Evolutionary conservation across 805 yeast genomes (phyloP).

Genomic region (Candida caryicola): DNA sequence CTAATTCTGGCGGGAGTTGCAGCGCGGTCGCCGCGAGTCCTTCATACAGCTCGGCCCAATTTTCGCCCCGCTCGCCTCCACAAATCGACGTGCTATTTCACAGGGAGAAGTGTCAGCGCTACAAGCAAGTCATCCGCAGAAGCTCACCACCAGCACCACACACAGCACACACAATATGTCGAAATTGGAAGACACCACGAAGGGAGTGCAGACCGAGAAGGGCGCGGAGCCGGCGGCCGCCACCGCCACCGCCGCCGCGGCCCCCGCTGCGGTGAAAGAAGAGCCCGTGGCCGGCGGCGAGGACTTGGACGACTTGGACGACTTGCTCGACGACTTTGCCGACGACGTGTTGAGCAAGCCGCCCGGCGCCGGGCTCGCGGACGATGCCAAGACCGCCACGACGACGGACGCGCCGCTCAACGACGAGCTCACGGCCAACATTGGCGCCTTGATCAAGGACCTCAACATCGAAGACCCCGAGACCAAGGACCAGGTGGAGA

Average conservation of each 20-base stretch:
- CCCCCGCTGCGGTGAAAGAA: neutral
- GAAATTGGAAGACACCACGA: too few species aligned
- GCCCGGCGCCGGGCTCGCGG: slow-evolving; percentile 45
- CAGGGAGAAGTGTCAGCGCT: too few species aligned
- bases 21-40: too few species aligned
- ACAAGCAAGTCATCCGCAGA: too few species aligned
- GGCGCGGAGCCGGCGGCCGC: too few species aligned
- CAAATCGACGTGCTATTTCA: too few species aligned
- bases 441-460: slow-evolving; percentile 46
- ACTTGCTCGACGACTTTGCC: slow-evolving; percentile 80
- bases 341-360: slow-evolving; percentile 64
- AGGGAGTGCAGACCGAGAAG: too few species aligned
- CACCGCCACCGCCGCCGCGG: neutral
- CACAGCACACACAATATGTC: too few species aligned
- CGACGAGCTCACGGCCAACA: slow-evolving; percentile 31
- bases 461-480: slow-evolving; percentile 52
- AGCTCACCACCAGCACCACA: too few species aligned
- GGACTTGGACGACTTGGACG: slow-evolving; percentile 75
- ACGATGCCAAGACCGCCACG: slow-evolving; percentile 8
- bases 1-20: too few species aligned
- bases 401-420: slow-evolving; percentile 20
- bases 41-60: too few species aligned
- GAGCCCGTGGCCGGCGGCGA: slow-evolving; percentile 26
- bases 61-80: too few species aligned
- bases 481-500: slow-evolving; percentile 49